phyloP scores from a whole-genome alignment of 805 yeast genomes.

The Saccharomyces cerevisiae region DNA sequence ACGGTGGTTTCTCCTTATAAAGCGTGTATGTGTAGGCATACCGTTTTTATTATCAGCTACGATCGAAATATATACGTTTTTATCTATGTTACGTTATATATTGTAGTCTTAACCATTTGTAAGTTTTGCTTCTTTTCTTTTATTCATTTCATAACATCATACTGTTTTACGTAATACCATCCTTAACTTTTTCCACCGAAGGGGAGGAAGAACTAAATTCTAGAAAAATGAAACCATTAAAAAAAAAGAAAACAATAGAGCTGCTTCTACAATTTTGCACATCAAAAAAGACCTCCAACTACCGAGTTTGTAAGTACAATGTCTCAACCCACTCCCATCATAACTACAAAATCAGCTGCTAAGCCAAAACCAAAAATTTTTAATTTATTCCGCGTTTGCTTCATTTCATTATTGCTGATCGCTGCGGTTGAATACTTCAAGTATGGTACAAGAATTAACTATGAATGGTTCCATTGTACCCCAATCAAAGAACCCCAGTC shows the following conservation, averaged over 20 bases:
- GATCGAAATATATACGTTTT: not conserved
- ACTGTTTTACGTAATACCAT: not conserved
- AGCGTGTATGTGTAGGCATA: not conserved
- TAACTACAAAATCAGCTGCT: constrained; percentile 1
- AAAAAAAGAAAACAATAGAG: not conserved
- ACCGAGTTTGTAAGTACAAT: not conserved
- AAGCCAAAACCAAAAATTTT: constrained; percentile 9
- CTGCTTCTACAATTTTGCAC: not conserved
- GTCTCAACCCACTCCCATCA: not conserved
- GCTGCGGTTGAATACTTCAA: constrained; percentile 39
- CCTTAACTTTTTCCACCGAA: not conserved
- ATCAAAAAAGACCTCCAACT: not conserved
- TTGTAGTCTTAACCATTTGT: not conserved
- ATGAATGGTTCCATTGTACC: constrained; percentile 41
- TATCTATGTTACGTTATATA: not conserved
- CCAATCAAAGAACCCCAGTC: constrained; percentile 23
- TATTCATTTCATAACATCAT: not conserved
- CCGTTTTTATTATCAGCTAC: not conserved
- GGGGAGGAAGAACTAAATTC: not conserved
- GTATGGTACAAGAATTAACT: constrained; percentile 33
- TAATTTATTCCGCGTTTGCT: constrained; percentile 24
- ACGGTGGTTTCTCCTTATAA: constrained; percentile 45
- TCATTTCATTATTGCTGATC: constrained; percentile 26
- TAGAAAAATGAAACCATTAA: not conserved
- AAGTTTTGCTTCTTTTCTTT: not conserved